Conservation (phyloP, 805 yeast genomes). For the Tetrapisispora fleetii region DNA sequence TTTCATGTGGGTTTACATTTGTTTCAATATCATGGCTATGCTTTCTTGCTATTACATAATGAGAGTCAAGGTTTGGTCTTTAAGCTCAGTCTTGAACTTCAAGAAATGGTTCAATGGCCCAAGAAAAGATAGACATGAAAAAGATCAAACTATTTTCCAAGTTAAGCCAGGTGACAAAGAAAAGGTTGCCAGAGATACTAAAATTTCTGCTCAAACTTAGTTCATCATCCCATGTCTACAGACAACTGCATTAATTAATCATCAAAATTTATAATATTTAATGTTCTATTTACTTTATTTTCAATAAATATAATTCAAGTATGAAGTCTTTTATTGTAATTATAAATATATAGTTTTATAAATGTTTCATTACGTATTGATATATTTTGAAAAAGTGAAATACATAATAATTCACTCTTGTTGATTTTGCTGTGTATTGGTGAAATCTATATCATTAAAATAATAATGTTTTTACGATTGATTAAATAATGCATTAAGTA, state of each 20-base stretch:
- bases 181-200: conserved; percentile 11
- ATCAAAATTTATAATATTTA: background rate
- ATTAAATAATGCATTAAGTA: too few species aligned
- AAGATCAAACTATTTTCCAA: conserved; percentile 35
- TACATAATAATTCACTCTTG: too few species aligned
- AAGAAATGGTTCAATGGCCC: conserved; percentile 36
- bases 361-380: too few species aligned
- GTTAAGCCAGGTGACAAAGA: conserved; percentile 33
- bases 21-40: conserved; percentile 35
- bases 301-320: background rate
- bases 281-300: too few species aligned
- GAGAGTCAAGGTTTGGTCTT: conserved; percentile 33
- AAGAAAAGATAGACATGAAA: conserved; percentile 39
- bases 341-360: too few species aligned
- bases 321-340: too few species aligned
- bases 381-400: too few species aligned
- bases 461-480: too few species aligned
- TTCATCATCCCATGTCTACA: background rate
- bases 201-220: background rate
- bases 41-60: conserved; percentile 26
- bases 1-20: conserved; percentile 38
- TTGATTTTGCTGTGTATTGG: too few species aligned
- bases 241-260: background rate
- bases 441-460: too few species aligned
- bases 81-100: conserved; percentile 27